These are phyloP conservation scores for Pulveroboletus sp. DNA, from an alignment of 768 basidiomycete species.

Conservation along the genomic window DNA sequence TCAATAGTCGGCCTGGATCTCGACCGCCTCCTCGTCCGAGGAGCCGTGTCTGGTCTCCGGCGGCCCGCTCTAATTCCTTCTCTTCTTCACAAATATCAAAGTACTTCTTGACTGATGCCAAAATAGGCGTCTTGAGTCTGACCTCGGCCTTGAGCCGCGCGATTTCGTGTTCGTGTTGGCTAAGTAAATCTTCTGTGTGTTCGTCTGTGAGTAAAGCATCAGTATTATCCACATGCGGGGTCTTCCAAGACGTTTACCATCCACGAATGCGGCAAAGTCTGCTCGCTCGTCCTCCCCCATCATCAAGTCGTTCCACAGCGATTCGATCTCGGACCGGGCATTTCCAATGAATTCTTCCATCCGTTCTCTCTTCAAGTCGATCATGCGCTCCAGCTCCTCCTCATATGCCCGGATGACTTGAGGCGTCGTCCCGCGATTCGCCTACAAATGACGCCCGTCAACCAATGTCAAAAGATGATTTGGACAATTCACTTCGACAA, in stretches of 20 bases:
- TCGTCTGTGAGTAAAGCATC: conserved; percentile 50
- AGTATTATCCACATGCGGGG: not conserved
- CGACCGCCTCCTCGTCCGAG: conserved; percentile 70
- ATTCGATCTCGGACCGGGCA: conserved; percentile 75
- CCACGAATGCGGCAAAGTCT: conserved; percentile 77
- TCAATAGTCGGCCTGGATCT: conserved; percentile 79
- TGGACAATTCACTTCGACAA: conserved; percentile 60
- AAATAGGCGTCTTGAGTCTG: conserved; percentile 68
- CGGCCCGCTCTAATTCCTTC: conserved; percentile 78
- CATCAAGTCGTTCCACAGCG: conserved; percentile 84
- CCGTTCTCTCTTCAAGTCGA: conserved; percentile 80
- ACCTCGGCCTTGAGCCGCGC: conserved; percentile 77
- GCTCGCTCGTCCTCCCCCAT: conserved; percentile 76
- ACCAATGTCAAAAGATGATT: not conserved
- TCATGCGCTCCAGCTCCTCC: conserved; percentile 85
- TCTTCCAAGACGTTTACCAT: conserved; percentile 50
- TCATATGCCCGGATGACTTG: conserved; percentile 80
- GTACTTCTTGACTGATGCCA: conserved; percentile 80
- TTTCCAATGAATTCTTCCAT: conserved; percentile 82
- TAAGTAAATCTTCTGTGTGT: conserved; percentile 82
- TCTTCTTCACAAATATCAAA: conserved; percentile 88
- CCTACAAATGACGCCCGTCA: conserved; percentile 17
- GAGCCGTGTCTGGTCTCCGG: conserved; percentile 76
- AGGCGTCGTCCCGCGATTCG: conserved; percentile 74
- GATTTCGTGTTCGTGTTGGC: conserved; percentile 83